Percentiles rank a stretch among this genome's conserved stretches.
phyloP scores from a whole-genome alignment of 2,329 filamentous ascomycete species.

The Paecilomyces fulvus region DNA sequence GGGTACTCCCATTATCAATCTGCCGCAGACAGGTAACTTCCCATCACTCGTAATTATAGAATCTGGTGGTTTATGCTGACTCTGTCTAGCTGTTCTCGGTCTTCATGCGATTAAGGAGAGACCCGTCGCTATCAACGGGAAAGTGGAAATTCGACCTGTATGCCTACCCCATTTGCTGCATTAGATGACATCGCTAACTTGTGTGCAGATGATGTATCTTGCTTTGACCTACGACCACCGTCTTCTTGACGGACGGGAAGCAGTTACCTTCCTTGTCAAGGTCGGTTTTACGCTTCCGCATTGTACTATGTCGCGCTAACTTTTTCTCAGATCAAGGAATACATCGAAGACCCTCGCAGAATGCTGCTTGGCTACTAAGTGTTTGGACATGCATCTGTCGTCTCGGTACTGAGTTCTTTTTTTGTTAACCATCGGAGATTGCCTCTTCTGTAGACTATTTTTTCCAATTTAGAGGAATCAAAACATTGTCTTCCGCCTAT shows the following conservation, averaged over 20 bases:
- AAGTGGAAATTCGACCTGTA: conserved; percentile 81
- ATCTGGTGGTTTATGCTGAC: conserved; percentile 11
- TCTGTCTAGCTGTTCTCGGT: conserved; percentile 60
- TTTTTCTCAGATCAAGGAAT: conserved; percentile 65
- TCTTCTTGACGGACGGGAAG: conserved; percentile 87
- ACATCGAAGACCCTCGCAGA: conserved; percentile 86
- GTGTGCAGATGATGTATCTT: conserved; percentile 86
- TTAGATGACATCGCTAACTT: conserved; percentile 8
- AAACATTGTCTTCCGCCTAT: not conserved
- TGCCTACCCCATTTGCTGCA: conserved; percentile 10
- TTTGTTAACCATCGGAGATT: not conserved
- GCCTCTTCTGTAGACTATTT: not conserved
- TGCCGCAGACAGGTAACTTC: conserved; percentile 66
- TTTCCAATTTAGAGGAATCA: not conserved
- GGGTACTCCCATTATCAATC: conserved; percentile 97
- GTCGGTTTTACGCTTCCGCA: conserved; percentile 19
- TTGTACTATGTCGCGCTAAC: not conserved
- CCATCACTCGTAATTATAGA: not conserved
- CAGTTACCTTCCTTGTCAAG: conserved; percentile 92
- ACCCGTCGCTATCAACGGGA: conserved; percentile 80
- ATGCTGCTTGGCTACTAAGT: conserved; percentile 60
- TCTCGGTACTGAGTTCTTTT: not conserved
- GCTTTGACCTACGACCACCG: conserved; percentile 97
- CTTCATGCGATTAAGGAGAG: conserved; percentile 96
- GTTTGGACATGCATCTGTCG: not conserved